Base-by-base conservation (phyloP, 345 rosid species). In the Adansonia digitata region DNA sequence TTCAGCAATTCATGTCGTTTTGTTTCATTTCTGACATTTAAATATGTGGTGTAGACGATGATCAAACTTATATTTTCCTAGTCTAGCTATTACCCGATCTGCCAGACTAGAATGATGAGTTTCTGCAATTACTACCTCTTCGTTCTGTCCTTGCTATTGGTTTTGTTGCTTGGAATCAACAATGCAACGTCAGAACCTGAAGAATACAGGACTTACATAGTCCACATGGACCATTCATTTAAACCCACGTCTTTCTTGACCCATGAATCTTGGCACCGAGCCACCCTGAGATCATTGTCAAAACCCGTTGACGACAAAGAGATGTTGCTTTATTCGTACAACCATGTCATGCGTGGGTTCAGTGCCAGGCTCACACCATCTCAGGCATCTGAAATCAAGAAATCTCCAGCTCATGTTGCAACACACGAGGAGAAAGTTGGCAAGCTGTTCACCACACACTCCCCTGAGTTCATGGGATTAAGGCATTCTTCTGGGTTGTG, bases 271-370 rank as follows among this genome's bases (percentile, higher is more conserved):
- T 43, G 76, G 76, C 68, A 73, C 24, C 68, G 42, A 2, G 48
- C 69, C 76, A 73, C 39, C 68, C 29, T 73, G 10, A 9, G 43
- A 11, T 59, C 76, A 2, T 43, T 73, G 9, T 73, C 76, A 7
- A 53, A 71, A 18, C 35, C 61, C 13, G 53, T 72, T 22, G 24
- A 11, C 4, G 18, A 45, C 10, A 3, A 59, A 20, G 18, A 34
- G 8, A 31, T 27, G 60, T 35, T 74, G 18, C 22, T 63, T 7
- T 74, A 74, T n/a, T 63, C 77, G 2, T 64, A 74, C 35, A 64
- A 52, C 53, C 71, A 74, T 64, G 77, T 2, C 77, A 64, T 74
- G 62, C 71, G 64, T 10, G 77, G 77, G 37, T 74, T 74, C 52
- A 74, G 77, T 51, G 77, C 77, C 1, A 42, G 76, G 68, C 56